Conservation (phyloP, 2,329 filamentous ascomycete species). For the Fusarium sp. region DNA sequence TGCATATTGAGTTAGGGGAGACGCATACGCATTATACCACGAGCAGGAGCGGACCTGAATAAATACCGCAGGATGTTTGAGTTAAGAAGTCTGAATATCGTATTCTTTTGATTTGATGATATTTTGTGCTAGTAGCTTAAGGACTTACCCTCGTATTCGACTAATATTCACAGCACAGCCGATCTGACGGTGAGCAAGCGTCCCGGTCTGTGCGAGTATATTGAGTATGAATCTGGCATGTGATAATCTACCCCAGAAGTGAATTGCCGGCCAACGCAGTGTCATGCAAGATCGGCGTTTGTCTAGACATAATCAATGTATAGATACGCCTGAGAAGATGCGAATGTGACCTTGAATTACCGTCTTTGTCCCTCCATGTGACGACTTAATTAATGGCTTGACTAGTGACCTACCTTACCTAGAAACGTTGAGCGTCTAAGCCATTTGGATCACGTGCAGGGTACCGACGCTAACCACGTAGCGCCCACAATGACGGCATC, state of each 20-base stretch:
- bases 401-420: conserved; percentile 23
- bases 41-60: conserved; percentile 36
- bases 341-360: conserved; percentile 24
- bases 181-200: conserved; percentile 19
- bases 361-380: conserved; percentile 24
- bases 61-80: conserved; percentile 21
- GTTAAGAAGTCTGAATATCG: conserved; percentile 1
- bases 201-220: conserved; percentile 23
- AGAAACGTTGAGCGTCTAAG: conserved; percentile 28
- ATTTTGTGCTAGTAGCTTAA: neutral
- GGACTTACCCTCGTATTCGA: conserved; percentile 1
- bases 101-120: neutral
- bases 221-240: conserved; percentile 15
- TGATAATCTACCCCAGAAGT: conserved; percentile 15
- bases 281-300: neutral
- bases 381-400: conserved; percentile 11
- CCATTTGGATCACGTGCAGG: conserved; percentile 42
- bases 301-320: neutral
- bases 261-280: neutral
- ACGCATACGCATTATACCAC: conserved; percentile 40
- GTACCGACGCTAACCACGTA: conserved; percentile 40
- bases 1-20: conserved; percentile 25
- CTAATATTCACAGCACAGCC: neutral
- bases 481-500: conserved; percentile 51
- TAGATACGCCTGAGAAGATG: neutral